These are phyloP conservation scores for Boechera retrofracta DNA, from an alignment of 345 rosid genomes.

Conservation along the genomic window DNA sequence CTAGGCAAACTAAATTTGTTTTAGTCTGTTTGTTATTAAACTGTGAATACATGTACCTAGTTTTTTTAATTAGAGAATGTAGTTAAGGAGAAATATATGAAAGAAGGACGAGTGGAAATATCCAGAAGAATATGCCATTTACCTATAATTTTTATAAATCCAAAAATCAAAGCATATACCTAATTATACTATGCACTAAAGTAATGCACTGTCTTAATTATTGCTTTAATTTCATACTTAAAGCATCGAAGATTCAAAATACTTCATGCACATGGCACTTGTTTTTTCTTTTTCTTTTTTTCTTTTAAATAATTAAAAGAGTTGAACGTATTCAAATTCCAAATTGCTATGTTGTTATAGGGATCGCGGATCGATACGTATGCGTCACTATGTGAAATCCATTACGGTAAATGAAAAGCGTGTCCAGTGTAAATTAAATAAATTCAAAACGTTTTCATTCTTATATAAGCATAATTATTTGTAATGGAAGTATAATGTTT, in stretches of 20 bases:
- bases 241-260: slow-evolving; percentile 17
- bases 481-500: not conserved
- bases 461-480: not conserved
- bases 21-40: not conserved
- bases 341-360: slow-evolving; percentile 12
- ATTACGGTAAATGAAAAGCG: not conserved
- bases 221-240: slow-evolving; percentile 13
- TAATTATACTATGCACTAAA: not conserved
- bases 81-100: not conserved
- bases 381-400: slow-evolving; percentile 1
- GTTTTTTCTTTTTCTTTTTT: not conserved
- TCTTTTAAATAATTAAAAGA: no score
- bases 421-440: not conserved
- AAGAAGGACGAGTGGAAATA: slow-evolving; percentile 12
- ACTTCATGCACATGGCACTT: slow-evolving; percentile 31
- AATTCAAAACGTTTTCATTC: not conserved
- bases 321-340: not conserved
- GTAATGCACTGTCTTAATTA: slow-evolving; percentile 11
- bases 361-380: not conserved
- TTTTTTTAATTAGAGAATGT: not conserved
- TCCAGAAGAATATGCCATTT: slow-evolving; percentile 42
- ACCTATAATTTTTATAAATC: not conserved
- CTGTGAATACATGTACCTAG: slow-evolving; percentile 6
- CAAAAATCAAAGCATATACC: slow-evolving; percentile 20
- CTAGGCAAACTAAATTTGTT: not conserved